phyloP scores from a whole-genome alignment of 345 rosid species.

The Bruguiera gymnorhiza region DNA sequence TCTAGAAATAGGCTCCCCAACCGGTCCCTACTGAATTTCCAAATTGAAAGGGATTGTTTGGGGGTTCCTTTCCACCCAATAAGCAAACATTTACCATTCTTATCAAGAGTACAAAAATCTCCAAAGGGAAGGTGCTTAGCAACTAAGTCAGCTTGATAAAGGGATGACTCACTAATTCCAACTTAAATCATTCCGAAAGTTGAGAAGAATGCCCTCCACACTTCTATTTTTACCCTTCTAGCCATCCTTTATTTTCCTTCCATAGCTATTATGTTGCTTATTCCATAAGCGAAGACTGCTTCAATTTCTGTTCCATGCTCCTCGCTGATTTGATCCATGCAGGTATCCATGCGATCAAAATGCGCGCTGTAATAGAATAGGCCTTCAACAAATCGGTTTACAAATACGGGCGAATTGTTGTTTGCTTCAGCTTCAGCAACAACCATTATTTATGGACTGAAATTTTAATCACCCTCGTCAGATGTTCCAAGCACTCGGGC shows the following conservation, averaged over 20 bases:
- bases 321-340: slow-evolving; percentile 12
- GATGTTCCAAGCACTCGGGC: slow-evolving; percentile 38
- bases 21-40: slow-evolving; percentile 6
- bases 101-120: neutral
- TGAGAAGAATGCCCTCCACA: slow-evolving; percentile 8
- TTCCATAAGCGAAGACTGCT: slow-evolving; percentile 11
- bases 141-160: slow-evolving; percentile 15
- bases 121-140: slow-evolving; percentile 7
- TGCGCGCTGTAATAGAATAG: slow-evolving; percentile 48
- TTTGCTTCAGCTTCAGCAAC: slow-evolving; percentile 52
- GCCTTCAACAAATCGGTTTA: slow-evolving; percentile 47
- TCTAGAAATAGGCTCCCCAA: neutral
- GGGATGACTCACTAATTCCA: slow-evolving; percentile 17
- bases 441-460: slow-evolving; percentile 42
- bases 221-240: slow-evolving; percentile 14
- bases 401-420: slow-evolving; percentile 46
- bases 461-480: slow-evolving; percentile 36
- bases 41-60: slow-evolving; percentile 12
- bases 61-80: slow-evolving; percentile 22
- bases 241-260: slow-evolving; percentile 16
- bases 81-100: slow-evolving; percentile 10
- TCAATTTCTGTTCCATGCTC: slow-evolving; percentile 23
- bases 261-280: slow-evolving; percentile 8
- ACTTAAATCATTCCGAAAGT: slow-evolving; percentile 14
- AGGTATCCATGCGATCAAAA: slow-evolving; percentile 47